Evolutionary conservation across 1,139 yeast genomes (phyloP).

Genomic region (Candida smagusa): DNA sequence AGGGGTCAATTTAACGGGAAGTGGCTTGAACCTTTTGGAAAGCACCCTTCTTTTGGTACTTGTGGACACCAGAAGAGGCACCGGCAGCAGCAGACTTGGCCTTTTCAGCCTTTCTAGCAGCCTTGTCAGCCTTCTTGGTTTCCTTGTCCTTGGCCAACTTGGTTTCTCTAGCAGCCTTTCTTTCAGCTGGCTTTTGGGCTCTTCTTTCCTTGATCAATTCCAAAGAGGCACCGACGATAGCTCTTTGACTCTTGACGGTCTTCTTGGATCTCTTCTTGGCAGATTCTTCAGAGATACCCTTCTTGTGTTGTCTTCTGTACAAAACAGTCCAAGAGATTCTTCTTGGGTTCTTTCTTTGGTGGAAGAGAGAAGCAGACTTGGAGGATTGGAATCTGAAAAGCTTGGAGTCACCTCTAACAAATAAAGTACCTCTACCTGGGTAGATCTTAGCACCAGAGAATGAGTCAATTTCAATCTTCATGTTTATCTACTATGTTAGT

Average conservation of each 20-base stretch:
- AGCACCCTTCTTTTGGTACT: slow-evolving; percentile 91
- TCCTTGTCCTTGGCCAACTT: slow-evolving; percentile 91
- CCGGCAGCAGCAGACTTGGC: slow-evolving; percentile 81
- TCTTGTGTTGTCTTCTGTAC: slow-evolving; percentile 99
- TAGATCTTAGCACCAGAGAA: slow-evolving; percentile 99
- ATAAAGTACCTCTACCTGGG: slow-evolving; percentile 99
- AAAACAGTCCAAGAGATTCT: slow-evolving; percentile 99
- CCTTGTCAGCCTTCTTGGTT: slow-evolving; percentile 91
- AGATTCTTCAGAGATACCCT: slow-evolving; percentile 98
- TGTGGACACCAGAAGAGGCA: slow-evolving; percentile 60
- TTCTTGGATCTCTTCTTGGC: slow-evolving; percentile 97
- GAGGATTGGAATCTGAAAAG: slow-evolving; percentile 99
- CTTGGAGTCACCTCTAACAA: slow-evolving; percentile 99
- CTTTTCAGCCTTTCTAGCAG: slow-evolving; percentile 91
- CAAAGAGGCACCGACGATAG: slow-evolving; percentile 98
- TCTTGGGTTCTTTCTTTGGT: slow-evolving; percentile 99
- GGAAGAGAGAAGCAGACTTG: slow-evolving; percentile 96
- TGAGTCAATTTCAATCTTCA: slow-evolving; percentile 99
- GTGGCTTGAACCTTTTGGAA: slow-evolving; percentile 95
- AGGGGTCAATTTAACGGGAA: slow-evolving; percentile 67
- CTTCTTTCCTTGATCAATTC: slow-evolving; percentile 99
- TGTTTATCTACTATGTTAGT: slow-evolving; percentile 39
- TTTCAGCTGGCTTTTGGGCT: slow-evolving; percentile 91
- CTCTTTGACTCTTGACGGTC: slow-evolving; percentile 98
- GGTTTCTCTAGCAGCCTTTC: slow-evolving; percentile 96